Percentiles rank a stretch among this genome's conserved stretches.
phyloP scores from a whole-genome alignment of 148 eudicot genomes.

The Rhododendron kiyosumense region DNA sequence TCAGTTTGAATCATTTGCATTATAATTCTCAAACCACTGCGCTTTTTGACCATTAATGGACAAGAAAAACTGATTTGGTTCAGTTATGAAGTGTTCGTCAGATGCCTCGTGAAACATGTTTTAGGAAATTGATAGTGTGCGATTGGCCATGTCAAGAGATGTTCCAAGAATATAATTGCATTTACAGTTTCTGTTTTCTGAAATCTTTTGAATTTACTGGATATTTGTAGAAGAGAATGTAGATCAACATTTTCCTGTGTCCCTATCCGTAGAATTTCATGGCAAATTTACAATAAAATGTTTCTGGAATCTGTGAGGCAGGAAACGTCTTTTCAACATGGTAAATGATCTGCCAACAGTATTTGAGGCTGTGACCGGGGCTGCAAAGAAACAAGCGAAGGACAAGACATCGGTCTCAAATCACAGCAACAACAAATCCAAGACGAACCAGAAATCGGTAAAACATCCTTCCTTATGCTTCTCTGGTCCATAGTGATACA shows the following conservation, averaged over 20 bases:
- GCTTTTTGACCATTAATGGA: neutral
- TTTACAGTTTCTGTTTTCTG: neutral
- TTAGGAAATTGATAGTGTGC: neutral
- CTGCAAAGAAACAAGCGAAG: slow-evolving; percentile 37
- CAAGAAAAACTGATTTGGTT: neutral
- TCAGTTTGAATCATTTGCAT: neutral
- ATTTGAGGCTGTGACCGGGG: slow-evolving; percentile 48
- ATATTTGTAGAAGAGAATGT: neutral
- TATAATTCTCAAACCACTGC: neutral
- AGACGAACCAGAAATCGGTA: slow-evolving; percentile 46
- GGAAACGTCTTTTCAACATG: slow-evolving; percentile 50
- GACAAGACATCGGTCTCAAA: slow-evolving; percentile 44
- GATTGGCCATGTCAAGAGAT: neutral
- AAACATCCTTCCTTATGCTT: neutral
- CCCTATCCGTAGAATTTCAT: no score
- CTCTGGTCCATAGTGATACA: no score
- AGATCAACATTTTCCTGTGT: no score
- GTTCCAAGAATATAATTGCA: neutral
- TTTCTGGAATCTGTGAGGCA: slow-evolving; percentile 2
- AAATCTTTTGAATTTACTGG: neutral
- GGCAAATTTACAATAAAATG: no score
- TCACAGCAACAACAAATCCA: slow-evolving; percentile 47
- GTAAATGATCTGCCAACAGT: slow-evolving; percentile 58
- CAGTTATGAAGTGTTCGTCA: neutral
- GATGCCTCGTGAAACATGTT: neutral